These are phyloP conservation scores for Haberlea rhodopensis DNA, from an alignment of 257 asterid genomes.

Conservation along the genomic window DNA sequence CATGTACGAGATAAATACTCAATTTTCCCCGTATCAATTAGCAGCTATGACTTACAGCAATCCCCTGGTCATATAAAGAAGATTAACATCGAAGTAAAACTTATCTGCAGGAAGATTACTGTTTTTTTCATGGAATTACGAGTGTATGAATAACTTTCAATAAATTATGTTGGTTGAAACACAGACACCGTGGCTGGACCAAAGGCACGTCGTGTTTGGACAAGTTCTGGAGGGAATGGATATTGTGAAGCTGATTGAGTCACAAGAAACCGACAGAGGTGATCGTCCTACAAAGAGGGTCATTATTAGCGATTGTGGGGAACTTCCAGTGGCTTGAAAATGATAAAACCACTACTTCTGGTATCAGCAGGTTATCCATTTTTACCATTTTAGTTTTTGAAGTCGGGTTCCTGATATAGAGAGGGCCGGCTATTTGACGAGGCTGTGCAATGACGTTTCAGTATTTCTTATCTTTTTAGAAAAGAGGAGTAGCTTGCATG, in stretches of 20 bases:
- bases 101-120: too few relatives aligned
- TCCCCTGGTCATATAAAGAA: too few relatives aligned
- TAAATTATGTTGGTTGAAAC: slow-evolving; percentile 22
- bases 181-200: slow-evolving; percentile 96
- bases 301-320: slow-evolving; percentile 85
- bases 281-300: slow-evolving; percentile 83
- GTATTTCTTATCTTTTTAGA: too few relatives aligned
- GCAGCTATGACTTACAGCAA: too few relatives aligned
- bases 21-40: too few relatives aligned
- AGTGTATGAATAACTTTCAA: not conserved
- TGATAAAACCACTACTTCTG: not conserved
- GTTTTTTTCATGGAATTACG: not conserved
- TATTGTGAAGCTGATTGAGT: slow-evolving; percentile 61
- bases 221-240: slow-evolving; percentile 98
- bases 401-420: slow-evolving; percentile 30
- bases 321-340: slow-evolving; percentile 62
- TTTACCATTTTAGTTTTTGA: slow-evolving; percentile 21
- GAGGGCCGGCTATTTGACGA: slow-evolving; percentile 25
- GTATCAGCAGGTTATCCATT: slow-evolving; percentile 13
- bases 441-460: slow-evolving; percentile 31
- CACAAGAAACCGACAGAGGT: slow-evolving; percentile 88
- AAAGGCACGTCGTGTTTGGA: slow-evolving; percentile 90
- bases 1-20: too few relatives aligned
- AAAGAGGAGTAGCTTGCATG: too few relatives aligned
- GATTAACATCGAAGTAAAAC: too few relatives aligned